Evolutionary conservation across 495 filamentous ascomycete genomes (phyloP).

Genomic region (Apiosordaria backusii): DNA sequence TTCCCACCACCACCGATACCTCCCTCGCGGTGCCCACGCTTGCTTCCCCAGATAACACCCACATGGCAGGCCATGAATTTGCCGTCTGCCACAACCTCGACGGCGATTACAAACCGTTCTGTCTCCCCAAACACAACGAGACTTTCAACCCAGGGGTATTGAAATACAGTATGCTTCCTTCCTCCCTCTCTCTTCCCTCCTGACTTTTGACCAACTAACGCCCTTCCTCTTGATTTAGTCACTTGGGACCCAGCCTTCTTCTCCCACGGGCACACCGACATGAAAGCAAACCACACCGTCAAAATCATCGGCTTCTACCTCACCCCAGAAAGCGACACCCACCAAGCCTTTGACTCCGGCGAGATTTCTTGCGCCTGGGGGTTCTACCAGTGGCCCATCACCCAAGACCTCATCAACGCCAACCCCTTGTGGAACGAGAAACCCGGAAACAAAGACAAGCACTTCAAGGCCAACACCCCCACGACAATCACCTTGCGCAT

Average conservation of each 20-base stretch:
- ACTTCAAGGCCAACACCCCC: neutral
- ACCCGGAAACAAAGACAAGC: neutral
- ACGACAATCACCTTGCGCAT: neutral
- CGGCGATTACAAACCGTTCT: neutral
- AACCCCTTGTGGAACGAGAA: neutral
- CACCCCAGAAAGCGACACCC: neutral
- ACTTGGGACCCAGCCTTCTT: neutral
- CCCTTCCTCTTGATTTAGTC: neutral
- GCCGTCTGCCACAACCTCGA: constrained; percentile 1
- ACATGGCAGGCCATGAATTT: neutral
- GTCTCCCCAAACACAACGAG: constrained; percentile 4
- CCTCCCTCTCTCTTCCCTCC: neutral
- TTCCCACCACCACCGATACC: neutral
- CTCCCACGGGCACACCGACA: neutral
- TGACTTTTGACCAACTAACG: neutral
- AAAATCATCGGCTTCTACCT: constrained; percentile 1
- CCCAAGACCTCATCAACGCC: neutral
- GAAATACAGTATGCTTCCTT: neutral
- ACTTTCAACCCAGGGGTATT: neutral
- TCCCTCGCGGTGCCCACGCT: too few relatives aligned
- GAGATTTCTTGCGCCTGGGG: neutral
- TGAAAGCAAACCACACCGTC: neutral
- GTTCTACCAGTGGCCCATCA: neutral
- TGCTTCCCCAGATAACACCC: neutral
- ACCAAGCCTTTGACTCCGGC: constrained; percentile 1